Base-by-base conservation (phyloP, 2,329 filamentous ascomycete species). In the Penicillium sclerotiorum region DNA sequence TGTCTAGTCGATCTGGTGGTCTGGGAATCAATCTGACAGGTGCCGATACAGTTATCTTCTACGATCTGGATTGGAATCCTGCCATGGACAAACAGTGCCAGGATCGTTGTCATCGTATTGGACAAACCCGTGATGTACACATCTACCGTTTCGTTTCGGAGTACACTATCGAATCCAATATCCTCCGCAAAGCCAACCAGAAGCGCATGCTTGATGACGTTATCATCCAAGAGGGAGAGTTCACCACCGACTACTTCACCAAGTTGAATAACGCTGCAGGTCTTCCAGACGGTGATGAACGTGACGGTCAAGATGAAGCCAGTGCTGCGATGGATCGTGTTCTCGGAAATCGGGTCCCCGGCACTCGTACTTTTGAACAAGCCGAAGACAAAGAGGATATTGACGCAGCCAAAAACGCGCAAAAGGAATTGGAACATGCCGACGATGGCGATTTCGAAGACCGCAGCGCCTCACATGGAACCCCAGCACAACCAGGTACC, bases 81-180 rank as follows among this genome's bases (percentile, higher is more conserved):
- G 94, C 95, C 44, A 99, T 99, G 94, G 94, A 99, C 76, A 96
- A 96, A 72, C 94, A 99, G 72, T 99, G 94, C 64, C 95, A 99
- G 73, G 95, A 99, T 69, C 85, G 94, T 63, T 95, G 90, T 63
- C 94, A 99, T 74, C 90, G 94, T 58, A 99, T 99, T 59, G 94
- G 94, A 1, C 94, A 99, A 71, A 97, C 94, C 1, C 87, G 94
- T 23, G 94, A 99, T 68, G 94, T 99, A 25, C 93, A 97, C 70
- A 97, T 99, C 51, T 99, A 97, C 74, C 90, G 93, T 2, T 85
- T 97, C 17, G 86, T 95, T 8, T 94, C 90, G 9, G 87, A 96
- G 64, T 87, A 95, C 65, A 99, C 94, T 0, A 97, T 99, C 52
- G 94, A 99, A 71, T 93, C 93, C 64, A 99, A 99, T 65, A 99